Evolutionary conservation across 352 stramenopile species (phyloP), one percentile per base, ranked within the genome.

Genomic region (Paralagenidium karlingii): DNA sequence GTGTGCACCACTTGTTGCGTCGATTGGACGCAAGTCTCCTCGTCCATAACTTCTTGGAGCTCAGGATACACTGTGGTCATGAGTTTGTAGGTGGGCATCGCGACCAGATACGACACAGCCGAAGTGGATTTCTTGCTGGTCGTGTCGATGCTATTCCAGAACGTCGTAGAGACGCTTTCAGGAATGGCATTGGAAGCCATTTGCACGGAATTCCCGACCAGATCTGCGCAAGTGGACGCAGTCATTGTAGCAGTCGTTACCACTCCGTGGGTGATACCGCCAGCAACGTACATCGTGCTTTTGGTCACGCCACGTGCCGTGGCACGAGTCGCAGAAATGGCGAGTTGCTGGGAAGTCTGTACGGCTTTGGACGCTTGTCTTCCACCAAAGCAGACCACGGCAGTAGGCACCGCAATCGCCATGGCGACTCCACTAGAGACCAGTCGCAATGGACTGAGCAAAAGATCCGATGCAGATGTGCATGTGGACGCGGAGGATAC

Each of bases 51-150:
- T 19, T 43, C 28, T 13, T 52, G 30, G 7, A 85, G 38, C 10
- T 68, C 40, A 13, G 74, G 74, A 1, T 80, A 33, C 12, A 87
- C 40, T 8, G 56, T 51, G 4, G 50, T 47, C 9, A 75, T 37
- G 64, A 87, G 75, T 22, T 66, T 58, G 38, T 84, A 85, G 19
- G 64, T 58, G 2, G 74, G 74, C 19, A 88, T 58, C 0, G 68
- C 68, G 39, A 88, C 82, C 15, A 68, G 66, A 42, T 74, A 68
- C 9, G 70, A 67, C 16, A 85, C 44, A 18, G 81, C 57, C 10
- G 55, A 69, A 26, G 63, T 60, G 0, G 70, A 83, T 18, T 57
- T 60, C n/a, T 58, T 82, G 0, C 74, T 59, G 5, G 74, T 82
- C 11, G 59, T 58, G 13, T 64, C 66, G 44, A 85, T 59, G 8